phyloP scores from a whole-genome alignment of 2,329 filamentous ascomycete genomes.

The Hypoxylon sp. region DNA sequence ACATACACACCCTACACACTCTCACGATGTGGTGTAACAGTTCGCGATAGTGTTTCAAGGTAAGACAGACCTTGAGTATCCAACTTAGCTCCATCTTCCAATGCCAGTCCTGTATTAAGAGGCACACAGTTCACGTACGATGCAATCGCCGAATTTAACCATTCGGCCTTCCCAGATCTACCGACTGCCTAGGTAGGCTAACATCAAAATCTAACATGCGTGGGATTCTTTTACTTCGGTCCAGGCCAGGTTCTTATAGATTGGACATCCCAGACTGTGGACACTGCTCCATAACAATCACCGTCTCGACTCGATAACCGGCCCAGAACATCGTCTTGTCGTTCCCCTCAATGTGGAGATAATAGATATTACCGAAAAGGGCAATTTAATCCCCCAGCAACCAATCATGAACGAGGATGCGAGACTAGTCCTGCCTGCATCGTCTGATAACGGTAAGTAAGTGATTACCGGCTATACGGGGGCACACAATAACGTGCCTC shows the following conservation, averaged over 20 bases:
- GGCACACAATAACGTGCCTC: slow-evolving; percentile 4
- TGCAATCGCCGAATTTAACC: slow-evolving; percentile 26
- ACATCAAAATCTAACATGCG: slow-evolving; percentile 12
- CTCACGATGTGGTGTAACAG: slow-evolving; percentile 3
- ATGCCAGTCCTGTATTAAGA: slow-evolving; percentile 10
- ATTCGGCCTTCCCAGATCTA: slow-evolving; percentile 16
- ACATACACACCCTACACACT: neutral
- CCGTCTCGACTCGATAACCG: neutral
- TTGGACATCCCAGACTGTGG: slow-evolving; percentile 14
- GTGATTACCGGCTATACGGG: slow-evolving; percentile 9
- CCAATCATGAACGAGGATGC: slow-evolving; percentile 30
- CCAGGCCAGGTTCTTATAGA: slow-evolving; percentile 9
- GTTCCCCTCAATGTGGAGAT: slow-evolving; percentile 14
- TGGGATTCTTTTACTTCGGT: slow-evolving; percentile 11
- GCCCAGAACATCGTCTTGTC: slow-evolving; percentile 28
- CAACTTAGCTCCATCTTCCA: neutral
- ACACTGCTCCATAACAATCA: slow-evolving; percentile 23
- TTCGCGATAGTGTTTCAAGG: slow-evolving; percentile 9
- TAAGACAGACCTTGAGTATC: slow-evolving; percentile 6
- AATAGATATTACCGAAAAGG: slow-evolving; percentile 37
- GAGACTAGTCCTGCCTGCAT: slow-evolving; percentile 4
- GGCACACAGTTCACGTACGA: slow-evolving; percentile 15
- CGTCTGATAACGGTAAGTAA: slow-evolving; percentile 33
- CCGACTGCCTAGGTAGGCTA: slow-evolving; percentile 2
- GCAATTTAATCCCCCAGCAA: slow-evolving; percentile 16